A percentile compares a stretch with the other conserved stretches of the same genome.
Conservation (phyloP, 495 filamentous ascomycete species). For the Talaromyces stipitatus region DNA sequence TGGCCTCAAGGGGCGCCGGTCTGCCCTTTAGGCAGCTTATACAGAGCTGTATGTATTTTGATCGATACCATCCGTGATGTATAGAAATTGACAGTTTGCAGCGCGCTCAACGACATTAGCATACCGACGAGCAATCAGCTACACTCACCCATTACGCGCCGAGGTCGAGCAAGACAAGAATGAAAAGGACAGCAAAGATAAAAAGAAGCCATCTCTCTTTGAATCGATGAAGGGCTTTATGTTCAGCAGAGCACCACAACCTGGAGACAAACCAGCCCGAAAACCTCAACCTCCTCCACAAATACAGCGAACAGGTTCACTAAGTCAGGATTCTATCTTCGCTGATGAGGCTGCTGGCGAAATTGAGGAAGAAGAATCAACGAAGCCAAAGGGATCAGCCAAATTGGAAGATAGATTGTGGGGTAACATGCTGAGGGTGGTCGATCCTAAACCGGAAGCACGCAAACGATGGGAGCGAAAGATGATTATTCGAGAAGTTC, state of each 20-base stretch:
- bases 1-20: slow-evolving; percentile 34
- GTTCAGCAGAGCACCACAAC: slow-evolving; percentile 14
- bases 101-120: slow-evolving; percentile 14
- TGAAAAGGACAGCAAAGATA: slow-evolving; percentile 5
- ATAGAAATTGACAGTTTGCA: slow-evolving; percentile 5
- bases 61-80: neutral
- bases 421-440: slow-evolving; percentile 41
- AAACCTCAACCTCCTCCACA: slow-evolving; percentile 19
- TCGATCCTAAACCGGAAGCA: slow-evolving; percentile 61
- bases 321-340: slow-evolving; percentile 36
- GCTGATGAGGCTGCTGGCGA: slow-evolving; percentile 20
- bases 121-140: slow-evolving; percentile 34
- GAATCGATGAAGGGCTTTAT: slow-evolving; percentile 34
- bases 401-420: slow-evolving; percentile 32
- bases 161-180: slow-evolving; percentile 18
- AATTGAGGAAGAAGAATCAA: slow-evolving; percentile 4
- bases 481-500: slow-evolving; percentile 67
- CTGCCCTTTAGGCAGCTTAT: slow-evolving; percentile 33
- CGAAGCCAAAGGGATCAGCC: neutral
- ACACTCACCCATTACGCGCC: slow-evolving; percentile 24
- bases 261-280: slow-evolving; percentile 19
- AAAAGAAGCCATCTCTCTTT: slow-evolving; percentile 13
- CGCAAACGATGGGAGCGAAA: slow-evolving; percentile 71
- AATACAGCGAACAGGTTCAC: slow-evolving; percentile 24
- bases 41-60: slow-evolving; percentile 26